These are phyloP conservation scores for Cryptomeria japonica DNA, from an alignment of 75 land plant genomes.

Conservation along the genomic window DNA sequence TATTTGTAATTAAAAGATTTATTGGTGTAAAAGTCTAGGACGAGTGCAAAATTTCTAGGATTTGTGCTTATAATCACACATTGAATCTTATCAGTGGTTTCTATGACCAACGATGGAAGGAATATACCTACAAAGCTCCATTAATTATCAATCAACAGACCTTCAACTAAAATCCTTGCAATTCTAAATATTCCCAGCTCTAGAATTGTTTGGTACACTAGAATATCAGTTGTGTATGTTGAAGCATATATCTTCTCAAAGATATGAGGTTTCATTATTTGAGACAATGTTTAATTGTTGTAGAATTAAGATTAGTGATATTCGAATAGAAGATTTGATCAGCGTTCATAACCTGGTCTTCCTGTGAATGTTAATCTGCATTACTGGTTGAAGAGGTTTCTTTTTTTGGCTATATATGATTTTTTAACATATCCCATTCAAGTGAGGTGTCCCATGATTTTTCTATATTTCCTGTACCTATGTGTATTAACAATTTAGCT, in stretches of 20 bases:
- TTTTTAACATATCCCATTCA: background rate
- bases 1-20: background rate
- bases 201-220: background rate
- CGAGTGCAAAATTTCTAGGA: background rate
- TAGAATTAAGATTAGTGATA: background rate
- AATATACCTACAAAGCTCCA: background rate
- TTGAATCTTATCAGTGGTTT: background rate
- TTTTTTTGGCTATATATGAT: background rate
- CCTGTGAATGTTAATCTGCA: background rate
- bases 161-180: background rate
- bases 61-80: background rate
- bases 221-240: background rate
- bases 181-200: background rate
- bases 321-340: background rate
- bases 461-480: background rate
- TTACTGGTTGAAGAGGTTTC: background rate
- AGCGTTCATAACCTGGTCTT: background rate
- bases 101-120: background rate
- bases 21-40: background rate
- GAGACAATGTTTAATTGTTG: background rate
- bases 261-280: background rate
- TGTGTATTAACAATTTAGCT: background rate
- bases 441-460: background rate
- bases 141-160: background rate
- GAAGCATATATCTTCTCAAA: background rate